Evolutionary conservation across 176 grass and related monocot species (phyloP), one percentile per base, ranked within the genome.

Genomic region (Cenchrus americanus): DNA sequence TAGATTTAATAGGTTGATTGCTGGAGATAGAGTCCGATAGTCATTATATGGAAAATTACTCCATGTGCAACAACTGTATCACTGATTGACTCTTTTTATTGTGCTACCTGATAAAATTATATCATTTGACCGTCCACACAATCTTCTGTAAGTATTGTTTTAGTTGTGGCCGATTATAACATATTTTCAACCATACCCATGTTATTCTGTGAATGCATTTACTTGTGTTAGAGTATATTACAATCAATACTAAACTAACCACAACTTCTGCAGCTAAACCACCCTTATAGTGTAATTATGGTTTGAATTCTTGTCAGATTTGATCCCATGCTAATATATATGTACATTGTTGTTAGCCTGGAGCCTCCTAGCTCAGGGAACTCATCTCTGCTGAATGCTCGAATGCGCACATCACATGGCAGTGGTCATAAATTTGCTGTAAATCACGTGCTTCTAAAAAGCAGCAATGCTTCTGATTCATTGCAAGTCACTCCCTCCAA

Each of bases 401-500:
- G 79, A 84, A 80, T 54, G 40, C 82, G 80, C 71, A 62, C 58
- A 85, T 15, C 73, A 49, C 79, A 75, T 75, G 94, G 30, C 66
- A 66, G 57, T 80, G 85, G 30, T 23, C 52, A 69, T 74, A 85
- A 83, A 10, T 22, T 81, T 85, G 32, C 71, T 92, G 11, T 73
- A 42, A 81, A 73, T 86, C 75, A 77, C 49, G 26, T 66, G 82
- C 53, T 81, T 54, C 41, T 79, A 34, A 89, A 76, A 87, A 79
- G n/a, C 61, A 77, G 66, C 67, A 72, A 78, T 43, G 30, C 65
- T 75, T 80, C 73, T 87, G 82, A 83, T 85, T 62, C 57, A 80
- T 66, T 48, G n/a, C 82, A 91, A 85, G 62, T 49, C 62, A 42
- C 43, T 66, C 64, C 69, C 75, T 87, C 76, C 9, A 92, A 87